A percentile compares a stretch with the other conserved stretches of the same genome.
Evolutionary conservation across 768 basidiomycete genomes (phyloP).

Genomic region (Clitopilus passeckerianus): DNA sequence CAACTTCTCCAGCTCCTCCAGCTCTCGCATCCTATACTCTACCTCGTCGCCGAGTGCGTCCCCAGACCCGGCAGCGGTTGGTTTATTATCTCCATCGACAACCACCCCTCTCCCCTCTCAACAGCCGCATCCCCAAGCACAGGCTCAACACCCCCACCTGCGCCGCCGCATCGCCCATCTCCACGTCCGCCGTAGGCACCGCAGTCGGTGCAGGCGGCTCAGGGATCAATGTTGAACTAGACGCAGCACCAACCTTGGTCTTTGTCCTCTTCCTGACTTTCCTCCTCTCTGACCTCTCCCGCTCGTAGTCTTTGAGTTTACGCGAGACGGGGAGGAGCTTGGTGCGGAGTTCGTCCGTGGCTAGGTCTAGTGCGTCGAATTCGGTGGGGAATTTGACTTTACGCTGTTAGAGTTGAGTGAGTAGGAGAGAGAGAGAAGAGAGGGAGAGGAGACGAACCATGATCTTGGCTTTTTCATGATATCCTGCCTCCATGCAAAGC

Average conservation of each 20-base stretch:
- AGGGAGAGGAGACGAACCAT: conserved; percentile 53
- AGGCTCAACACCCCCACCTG: conserved; percentile 11
- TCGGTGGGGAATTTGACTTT: conserved; percentile 92
- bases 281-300: conserved; percentile 76
- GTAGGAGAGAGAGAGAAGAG: background rate
- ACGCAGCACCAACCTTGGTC: conserved; percentile 9
- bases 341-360: conserved; percentile 70
- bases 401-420: conserved; percentile 38
- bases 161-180: conserved; percentile 37
- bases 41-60: conserved; percentile 63
- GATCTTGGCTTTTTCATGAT: conserved; percentile 94
- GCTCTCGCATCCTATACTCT: conserved; percentile 60
- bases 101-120: conserved; percentile 8
- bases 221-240: conserved; percentile 19
- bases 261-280: conserved; percentile 83
- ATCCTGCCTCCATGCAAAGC: conserved; percentile 92
- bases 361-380: conserved; percentile 80
- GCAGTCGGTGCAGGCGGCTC: conserved; percentile 14
- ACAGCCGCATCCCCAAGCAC: conserved; percentile 15
- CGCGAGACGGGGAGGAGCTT: conserved; percentile 69
- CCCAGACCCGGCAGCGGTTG: conserved; percentile 16
- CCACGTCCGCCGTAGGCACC: conserved; percentile 33
- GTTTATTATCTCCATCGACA: conserved; percentile 5
- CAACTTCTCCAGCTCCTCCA: conserved; percentile 56
- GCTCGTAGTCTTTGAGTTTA: conserved; percentile 74